These are phyloP conservation scores for Globisporangium emineosum DNA, from an alignment of 352 stramenopile genomes.

Conservation along the genomic window DNA sequence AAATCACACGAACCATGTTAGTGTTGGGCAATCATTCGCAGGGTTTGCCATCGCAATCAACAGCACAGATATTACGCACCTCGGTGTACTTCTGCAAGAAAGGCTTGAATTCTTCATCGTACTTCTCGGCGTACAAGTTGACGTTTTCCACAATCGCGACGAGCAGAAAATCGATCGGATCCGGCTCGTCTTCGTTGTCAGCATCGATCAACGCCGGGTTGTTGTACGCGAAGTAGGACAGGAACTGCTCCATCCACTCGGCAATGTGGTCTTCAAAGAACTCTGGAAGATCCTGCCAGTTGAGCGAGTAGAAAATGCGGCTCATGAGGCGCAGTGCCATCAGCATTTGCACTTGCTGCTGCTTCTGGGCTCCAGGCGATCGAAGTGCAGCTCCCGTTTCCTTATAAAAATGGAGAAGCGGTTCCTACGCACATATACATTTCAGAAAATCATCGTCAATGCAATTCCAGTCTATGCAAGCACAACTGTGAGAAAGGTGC, in stretches of 20 bases:
- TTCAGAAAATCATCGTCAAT: background rate
- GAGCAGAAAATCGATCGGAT: constrained; percentile 92
- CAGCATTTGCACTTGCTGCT: constrained; percentile 73
- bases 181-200: constrained; percentile 91
- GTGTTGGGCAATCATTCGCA: background rate
- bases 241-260: constrained; percentile 96
- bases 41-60: background rate
- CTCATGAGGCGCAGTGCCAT: constrained; percentile 89
- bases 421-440: constrained; percentile 28
- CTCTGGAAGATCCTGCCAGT: constrained; percentile 98
- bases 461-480: background rate
- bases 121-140: constrained; percentile 97
- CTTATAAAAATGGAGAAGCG: constrained; percentile 75
- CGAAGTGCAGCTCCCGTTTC: constrained; percentile 57
- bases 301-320: constrained; percentile 98
- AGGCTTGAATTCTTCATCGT: constrained; percentile 98
- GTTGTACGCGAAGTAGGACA: constrained; percentile 93
- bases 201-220: constrained; percentile 90
- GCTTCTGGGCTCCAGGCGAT: constrained; percentile 28
- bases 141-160: constrained; percentile 97
- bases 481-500: background rate
- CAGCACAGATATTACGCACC: constrained; percentile 8
- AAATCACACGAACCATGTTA: background rate
- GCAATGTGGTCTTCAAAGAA: constrained; percentile 99
- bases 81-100: constrained; percentile 95